Evolutionary conservation across 768 basidiomycete species (phyloP).

Genomic region (Pulveroboletus sp.): DNA sequence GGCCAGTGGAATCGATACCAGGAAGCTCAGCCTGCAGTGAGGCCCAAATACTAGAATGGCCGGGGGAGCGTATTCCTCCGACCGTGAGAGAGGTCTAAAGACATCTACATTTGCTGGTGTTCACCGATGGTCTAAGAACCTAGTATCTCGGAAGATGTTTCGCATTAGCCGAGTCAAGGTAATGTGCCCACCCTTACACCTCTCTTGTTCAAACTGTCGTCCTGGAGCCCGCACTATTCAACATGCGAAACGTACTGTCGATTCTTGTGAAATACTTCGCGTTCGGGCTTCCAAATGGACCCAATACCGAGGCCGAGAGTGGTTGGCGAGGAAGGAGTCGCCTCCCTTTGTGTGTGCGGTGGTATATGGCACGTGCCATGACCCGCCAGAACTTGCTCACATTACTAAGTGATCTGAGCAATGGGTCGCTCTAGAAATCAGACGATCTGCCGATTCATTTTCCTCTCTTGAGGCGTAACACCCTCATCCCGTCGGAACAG

Average conservation of each 20-base stretch:
- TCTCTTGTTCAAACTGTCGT: background rate
- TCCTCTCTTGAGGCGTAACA: no score
- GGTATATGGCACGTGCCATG: no score
- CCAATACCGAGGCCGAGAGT: conserved; percentile 16
- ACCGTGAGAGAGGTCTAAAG: conserved; percentile 43
- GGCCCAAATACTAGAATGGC: conserved; percentile 63
- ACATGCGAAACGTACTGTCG: conserved; percentile 40
- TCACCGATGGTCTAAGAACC: conserved; percentile 50
- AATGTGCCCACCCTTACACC: conserved; percentile 6
- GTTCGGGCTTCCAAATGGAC: conserved; percentile 21
- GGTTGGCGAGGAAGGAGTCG: conserved; percentile 26
- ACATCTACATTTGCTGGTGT: conserved; percentile 49
- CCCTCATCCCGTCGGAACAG: no score
- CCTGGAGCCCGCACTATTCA: background rate
- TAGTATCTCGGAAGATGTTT: conserved; percentile 50
- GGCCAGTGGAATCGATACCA: no score
- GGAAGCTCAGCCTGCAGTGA: no score
- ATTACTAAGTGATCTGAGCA: no score
- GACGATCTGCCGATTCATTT: no score
- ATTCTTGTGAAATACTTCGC: conserved; percentile 37
- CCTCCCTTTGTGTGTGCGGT: no score
- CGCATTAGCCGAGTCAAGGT: conserved; percentile 39
- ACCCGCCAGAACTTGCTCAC: no score
- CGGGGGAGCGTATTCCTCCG: conserved; percentile 20
- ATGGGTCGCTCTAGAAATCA: no score